Conservation (phyloP, 179 eudicot genomes). For the Camellia oleifera region DNA sequence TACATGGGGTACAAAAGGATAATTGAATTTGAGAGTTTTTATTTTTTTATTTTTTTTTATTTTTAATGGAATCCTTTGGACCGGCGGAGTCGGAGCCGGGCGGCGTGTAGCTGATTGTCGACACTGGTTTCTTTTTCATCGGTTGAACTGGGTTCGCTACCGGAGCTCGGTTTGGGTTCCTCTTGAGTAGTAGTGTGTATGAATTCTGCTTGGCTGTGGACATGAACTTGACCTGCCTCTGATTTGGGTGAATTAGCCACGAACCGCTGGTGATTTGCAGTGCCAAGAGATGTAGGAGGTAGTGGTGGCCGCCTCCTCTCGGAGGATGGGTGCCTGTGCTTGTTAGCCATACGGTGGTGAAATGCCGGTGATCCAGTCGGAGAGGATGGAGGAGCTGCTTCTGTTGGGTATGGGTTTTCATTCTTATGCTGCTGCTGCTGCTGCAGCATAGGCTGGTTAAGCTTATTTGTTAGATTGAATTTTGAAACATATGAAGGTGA, state of each 20-base stretch:
- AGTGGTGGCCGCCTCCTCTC: slow-evolving; percentile 23
- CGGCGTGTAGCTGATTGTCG: not conserved
- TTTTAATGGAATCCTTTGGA: slow-evolving; percentile 21
- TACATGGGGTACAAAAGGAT: not conserved
- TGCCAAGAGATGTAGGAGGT: slow-evolving; percentile 27
- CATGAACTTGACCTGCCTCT: slow-evolving; percentile 29
- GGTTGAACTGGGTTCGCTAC: not conserved
- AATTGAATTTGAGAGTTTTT: not conserved
- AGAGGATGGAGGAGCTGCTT: slow-evolving; percentile 15
- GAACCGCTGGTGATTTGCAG: slow-evolving; percentile 15
- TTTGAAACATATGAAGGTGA: not conserved
- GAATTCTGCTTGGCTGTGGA: slow-evolving; percentile 22
- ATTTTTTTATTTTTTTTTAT: not conserved
- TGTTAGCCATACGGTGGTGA: slow-evolving; percentile 11
- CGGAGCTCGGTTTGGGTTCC: slow-evolving; percentile 18
- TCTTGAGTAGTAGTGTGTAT: slow-evolving; percentile 23
- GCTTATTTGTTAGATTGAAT: no score
- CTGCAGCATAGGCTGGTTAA: not conserved
- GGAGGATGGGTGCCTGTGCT: slow-evolving; percentile 12
- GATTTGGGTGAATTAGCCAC: slow-evolving; percentile 31
- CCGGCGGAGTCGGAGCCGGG: slow-evolving; percentile 28
- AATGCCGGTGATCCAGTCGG: slow-evolving; percentile 6
- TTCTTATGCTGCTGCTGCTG: slow-evolving; percentile 1
- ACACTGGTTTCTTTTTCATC: not conserved
- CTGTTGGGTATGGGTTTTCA: not conserved